A percentile compares a stretch with the other conserved stretches of the same genome.
Evolutionary conservation across 768 basidiomycete genomes (phyloP).

Genomic region (Tubosaeta sp.): DNA sequence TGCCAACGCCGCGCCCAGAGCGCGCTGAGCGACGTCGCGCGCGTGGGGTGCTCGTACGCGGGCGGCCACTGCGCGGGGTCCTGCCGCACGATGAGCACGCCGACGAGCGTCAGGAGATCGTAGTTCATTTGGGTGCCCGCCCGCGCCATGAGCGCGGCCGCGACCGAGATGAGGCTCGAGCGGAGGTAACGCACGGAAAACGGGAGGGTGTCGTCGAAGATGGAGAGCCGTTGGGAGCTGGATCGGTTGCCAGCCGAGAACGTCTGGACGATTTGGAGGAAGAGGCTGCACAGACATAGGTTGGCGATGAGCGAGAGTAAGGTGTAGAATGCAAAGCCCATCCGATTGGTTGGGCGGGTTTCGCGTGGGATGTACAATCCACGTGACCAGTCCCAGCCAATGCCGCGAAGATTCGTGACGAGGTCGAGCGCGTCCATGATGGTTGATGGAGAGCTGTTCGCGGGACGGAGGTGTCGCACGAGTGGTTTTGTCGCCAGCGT

Average conservation of each 20-base stretch:
- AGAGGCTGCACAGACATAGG: slow-evolving; percentile 39
- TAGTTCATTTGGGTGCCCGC: slow-evolving; percentile 36
- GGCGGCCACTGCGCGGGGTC: slow-evolving; percentile 31
- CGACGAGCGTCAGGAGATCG: slow-evolving; percentile 17
- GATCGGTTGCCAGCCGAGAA: slow-evolving; percentile 34
- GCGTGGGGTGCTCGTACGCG: slow-evolving; percentile 29
- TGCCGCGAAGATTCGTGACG: slow-evolving; percentile 47
- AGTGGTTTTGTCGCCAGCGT: slow-evolving; percentile 10
- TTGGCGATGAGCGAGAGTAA: slow-evolving; percentile 31
- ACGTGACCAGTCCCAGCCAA: slow-evolving; percentile 58
- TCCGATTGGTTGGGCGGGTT: slow-evolving; percentile 38
- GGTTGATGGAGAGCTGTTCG: not conserved
- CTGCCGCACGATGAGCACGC: slow-evolving; percentile 23
- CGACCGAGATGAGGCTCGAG: slow-evolving; percentile 40
- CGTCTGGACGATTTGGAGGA: slow-evolving; percentile 45
- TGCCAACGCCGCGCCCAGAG: slow-evolving; percentile 38
- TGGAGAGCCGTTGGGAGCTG: slow-evolving; percentile 21
- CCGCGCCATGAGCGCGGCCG: slow-evolving; percentile 43
- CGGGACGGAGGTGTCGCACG: slow-evolving; percentile 8
- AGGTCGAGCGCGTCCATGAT: slow-evolving; percentile 47
- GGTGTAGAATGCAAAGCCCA: slow-evolving; percentile 36
- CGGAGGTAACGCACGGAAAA: slow-evolving; percentile 26
- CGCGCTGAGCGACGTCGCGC: slow-evolving; percentile 29
- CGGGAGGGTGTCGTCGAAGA: slow-evolving; percentile 31
- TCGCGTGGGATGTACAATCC: slow-evolving; percentile 30